Percentiles rank a stretch among this genome's conserved stretches.
Conservation (phyloP, 345 rosid genomes). For the Acer yangbiense region DNA sequence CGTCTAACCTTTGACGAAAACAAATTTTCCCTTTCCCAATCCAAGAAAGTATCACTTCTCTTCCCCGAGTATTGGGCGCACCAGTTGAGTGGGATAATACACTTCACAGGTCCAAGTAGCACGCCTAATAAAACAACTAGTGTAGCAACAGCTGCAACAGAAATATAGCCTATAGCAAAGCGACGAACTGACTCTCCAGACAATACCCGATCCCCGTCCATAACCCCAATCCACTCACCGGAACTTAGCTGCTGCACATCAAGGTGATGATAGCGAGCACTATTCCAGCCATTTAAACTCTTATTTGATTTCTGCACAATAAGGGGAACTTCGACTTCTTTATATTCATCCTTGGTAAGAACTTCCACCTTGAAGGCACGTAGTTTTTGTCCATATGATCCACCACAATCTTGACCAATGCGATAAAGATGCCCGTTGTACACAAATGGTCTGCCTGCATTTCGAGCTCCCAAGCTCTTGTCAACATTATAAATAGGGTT, state of each 20-base stretch:
- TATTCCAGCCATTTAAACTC: conserved; percentile 85
- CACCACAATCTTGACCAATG: conserved; percentile 94
- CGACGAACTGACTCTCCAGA: conserved; percentile 69
- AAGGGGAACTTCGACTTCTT: conserved; percentile 75
- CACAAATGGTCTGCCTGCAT: conserved; percentile 84
- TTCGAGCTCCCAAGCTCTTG: conserved; percentile 74
- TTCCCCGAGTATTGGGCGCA: conserved; percentile 59
- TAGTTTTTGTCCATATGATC: conserved; percentile 70
- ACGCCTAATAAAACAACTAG: conserved; percentile 58
- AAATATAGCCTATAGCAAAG: conserved; percentile 67
- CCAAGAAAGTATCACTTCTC: conserved; percentile 52
- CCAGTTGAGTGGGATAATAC: conserved; percentile 86
- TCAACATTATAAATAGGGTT: conserved; percentile 75
- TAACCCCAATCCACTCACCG: conserved; percentile 76
- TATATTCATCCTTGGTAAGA: conserved; percentile 65
- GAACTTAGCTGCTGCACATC: conserved; percentile 78
- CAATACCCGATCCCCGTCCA: conserved; percentile 88
- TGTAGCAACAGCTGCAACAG: conserved; percentile 55
- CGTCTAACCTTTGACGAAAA: conserved; percentile 65
- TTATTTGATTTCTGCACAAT: conserved; percentile 48
- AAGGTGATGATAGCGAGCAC: conserved; percentile 81
- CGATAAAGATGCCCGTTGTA: conserved; percentile 78
- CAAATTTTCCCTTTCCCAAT: conserved; percentile 52
- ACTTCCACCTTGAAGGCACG: conserved; percentile 66
- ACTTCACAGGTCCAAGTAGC: conserved; percentile 74